Conservation (phyloP, 257 asterid genomes). For the Solanum verrucosum region DNA sequence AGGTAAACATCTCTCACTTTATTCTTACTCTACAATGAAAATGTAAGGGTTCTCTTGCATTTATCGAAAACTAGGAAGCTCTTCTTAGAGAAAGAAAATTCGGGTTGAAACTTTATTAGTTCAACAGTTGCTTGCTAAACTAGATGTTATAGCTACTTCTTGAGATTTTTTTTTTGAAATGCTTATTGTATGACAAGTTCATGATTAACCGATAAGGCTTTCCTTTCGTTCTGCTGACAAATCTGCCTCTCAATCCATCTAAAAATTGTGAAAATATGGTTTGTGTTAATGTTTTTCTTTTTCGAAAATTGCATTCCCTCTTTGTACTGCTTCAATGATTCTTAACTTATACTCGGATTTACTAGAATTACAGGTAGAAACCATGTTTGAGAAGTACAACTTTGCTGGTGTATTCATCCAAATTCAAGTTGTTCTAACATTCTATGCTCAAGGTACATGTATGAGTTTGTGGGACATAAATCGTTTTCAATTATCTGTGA, state of each 20-base stretch:
- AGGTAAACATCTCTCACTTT: conserved; percentile 32
- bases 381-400: conserved; percentile 95
- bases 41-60: background rate
- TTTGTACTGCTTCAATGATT: background rate
- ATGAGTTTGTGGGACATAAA: background rate
- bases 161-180: background rate
- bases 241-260: conserved; percentile 89
- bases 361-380: conserved; percentile 56
- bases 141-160: background rate
- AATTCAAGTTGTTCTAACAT: conserved; percentile 86
- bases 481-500: background rate
- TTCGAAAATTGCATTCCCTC: background rate
- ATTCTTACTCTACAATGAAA: background rate
- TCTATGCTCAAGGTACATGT: conserved; percentile 84
- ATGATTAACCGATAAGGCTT: background rate
- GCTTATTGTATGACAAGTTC: background rate
- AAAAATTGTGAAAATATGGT: conserved; percentile 90
- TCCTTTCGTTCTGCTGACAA: conserved; percentile 47
- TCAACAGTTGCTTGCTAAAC: background rate
- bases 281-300: conserved; percentile 11
- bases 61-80: background rate
- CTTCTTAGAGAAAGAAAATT: background rate
- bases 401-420: conserved; percentile 85
- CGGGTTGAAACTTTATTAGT: background rate
- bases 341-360: background rate